Percentiles rank a stretch among this genome's conserved stretches.
Evolutionary conservation across 2,329 filamentous ascomycete species (phyloP).

Genomic region (Cadophora malorum): DNA sequence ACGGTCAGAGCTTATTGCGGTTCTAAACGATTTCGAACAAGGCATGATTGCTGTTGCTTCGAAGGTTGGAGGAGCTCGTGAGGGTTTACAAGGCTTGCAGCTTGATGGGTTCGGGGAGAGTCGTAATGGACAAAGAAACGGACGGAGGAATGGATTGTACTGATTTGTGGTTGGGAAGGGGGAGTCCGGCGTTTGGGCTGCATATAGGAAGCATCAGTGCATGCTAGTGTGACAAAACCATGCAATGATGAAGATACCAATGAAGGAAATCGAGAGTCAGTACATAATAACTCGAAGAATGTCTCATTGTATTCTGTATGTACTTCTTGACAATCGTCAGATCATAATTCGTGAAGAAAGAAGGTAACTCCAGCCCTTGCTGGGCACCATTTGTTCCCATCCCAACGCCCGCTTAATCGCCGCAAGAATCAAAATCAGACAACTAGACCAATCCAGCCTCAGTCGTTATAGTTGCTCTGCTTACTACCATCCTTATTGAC

Average conservation of each 20-base stretch:
- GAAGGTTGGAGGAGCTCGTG: slow-evolving; percentile 63
- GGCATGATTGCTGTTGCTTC: slow-evolving; percentile 68
- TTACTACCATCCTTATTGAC: slow-evolving; percentile 63
- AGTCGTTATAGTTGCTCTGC: slow-evolving; percentile 64
- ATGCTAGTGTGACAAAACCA: slow-evolving; percentile 16
- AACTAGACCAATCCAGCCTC: not conserved
- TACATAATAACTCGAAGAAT: not conserved
- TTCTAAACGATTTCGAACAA: slow-evolving; percentile 69
- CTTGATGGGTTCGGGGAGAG: slow-evolving; percentile 48
- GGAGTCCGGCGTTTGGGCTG: slow-evolving; percentile 37
- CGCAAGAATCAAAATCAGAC: not conserved
- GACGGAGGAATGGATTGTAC: slow-evolving; percentile 40
- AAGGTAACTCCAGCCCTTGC: not conserved
- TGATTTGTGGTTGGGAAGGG: slow-evolving; percentile 28
- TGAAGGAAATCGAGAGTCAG: not conserved
- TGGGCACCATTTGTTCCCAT: slow-evolving; percentile 2
- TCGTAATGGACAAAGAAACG: slow-evolving; percentile 25
- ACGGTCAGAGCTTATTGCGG: slow-evolving; percentile 59
- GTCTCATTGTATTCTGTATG: not conserved
- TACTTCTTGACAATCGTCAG: not conserved
- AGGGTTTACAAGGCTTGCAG: slow-evolving; percentile 65
- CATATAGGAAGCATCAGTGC: slow-evolving; percentile 28
- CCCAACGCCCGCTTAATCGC: slow-evolving; percentile 20
- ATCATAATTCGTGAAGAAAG: slow-evolving; percentile 17
- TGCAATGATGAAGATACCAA: slow-evolving; percentile 15